Base-by-base conservation (phyloP, 352 stramenopile species). In the Phytophthora pseudosyringae region DNA sequence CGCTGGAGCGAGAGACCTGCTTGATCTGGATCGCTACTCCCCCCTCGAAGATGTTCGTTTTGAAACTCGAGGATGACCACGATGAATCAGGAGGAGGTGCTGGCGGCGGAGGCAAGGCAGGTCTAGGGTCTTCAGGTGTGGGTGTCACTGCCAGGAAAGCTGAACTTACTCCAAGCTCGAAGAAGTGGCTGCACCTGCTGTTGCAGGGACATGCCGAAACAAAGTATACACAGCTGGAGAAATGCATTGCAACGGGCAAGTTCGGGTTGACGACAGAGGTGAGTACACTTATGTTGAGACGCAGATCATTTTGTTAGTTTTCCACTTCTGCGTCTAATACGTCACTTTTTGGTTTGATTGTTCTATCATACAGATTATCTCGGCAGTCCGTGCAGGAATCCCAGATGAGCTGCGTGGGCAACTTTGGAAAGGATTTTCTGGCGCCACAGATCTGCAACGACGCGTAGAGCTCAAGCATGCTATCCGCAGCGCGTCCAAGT, bases 1-100 rank as follows among this genome's bases (percentile, higher is more conserved):
- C 67, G 1, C 60, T 83, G 2, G 86, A 93, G 36, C 71, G 78
- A 3, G 83, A 90, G 47, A 81, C 71, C 6, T 93, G 83, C 49
- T 67, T 94, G 18, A 78, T 94, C 16, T 94, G 86, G 86, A 94
- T 94, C 46, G 86, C 86, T 7, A 93, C 82, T 6, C 86, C 86
- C 29, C 86, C 86, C 9, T 94, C 86, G 5, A 94, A 94, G 38
- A 90, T 93, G 83, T 94, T 93, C 53, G 82, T 93, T 29, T 38
- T 93, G 25, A 93, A 89, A 60, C 65, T 93, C 2, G 77, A 90
- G 64, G 82, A 93, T 12, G 81, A 89, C 25, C 69, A 82, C 11
- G 84, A 91, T 61, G 62, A 75, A 16, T 52, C 57, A 11, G 57
- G 57, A 9, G 29, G 50, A 13, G 70, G 69, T 32, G 41, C 49